Conservation (phyloP, 148 eudicot species). For the Heliosperma pusillum region DNA sequence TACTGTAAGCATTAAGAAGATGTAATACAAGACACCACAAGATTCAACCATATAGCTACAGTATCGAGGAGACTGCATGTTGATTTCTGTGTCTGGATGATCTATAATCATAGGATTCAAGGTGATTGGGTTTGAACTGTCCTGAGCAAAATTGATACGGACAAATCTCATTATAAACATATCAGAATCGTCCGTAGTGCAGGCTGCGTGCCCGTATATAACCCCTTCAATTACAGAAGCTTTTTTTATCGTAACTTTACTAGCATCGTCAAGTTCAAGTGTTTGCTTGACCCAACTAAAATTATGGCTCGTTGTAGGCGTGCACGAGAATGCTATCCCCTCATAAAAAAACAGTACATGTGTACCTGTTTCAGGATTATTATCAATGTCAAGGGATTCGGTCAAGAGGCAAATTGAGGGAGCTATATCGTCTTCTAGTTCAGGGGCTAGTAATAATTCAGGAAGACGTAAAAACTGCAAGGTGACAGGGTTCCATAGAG, state of each 20-base stretch:
- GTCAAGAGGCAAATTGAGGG: too few species aligned
- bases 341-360: not conserved
- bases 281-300: too few species aligned
- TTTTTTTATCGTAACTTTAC: too few species aligned
- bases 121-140: not conserved
- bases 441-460: not conserved
- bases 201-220: not conserved
- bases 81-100: too few species aligned
- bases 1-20: not conserved
- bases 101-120: not conserved
- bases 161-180: not conserved
- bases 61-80: accelerated
- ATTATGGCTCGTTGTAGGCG: not conserved
- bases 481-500: not conserved
- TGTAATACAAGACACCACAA: not conserved
- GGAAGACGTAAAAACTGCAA: not conserved
- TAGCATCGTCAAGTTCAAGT: not conserved
- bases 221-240: not conserved
- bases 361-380: not conserved
- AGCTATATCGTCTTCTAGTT: too few species aligned
- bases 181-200: not conserved
- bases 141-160: not conserved
- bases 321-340: not conserved
- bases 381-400: too few species aligned
- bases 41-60: not conserved